Evolutionary conservation across 1,284 basidiomycete genomes (phyloP).

Genomic region (Clitocybe nebularis): DNA sequence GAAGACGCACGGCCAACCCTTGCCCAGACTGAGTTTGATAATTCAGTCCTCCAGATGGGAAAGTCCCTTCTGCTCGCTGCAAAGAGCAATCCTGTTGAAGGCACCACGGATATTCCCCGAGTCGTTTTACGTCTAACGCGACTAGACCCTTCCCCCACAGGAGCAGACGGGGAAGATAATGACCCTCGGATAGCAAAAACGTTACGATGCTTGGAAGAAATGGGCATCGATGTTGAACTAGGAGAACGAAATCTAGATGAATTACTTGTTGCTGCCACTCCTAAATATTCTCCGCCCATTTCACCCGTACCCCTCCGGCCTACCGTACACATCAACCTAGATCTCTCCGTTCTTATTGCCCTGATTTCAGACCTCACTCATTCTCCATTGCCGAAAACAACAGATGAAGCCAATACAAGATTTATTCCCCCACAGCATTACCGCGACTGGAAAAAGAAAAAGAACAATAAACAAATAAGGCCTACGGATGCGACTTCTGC

Average conservation of each 20-base stretch:
- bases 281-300: constrained; percentile 14
- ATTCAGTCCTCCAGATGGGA: constrained; percentile 66
- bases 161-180: constrained; percentile 29
- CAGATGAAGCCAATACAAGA: constrained; percentile 55
- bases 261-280: constrained; percentile 17
- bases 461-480: constrained; percentile 18
- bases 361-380: constrained; percentile 82
- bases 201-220: constrained; percentile 45
- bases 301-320: constrained; percentile 34
- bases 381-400: constrained; percentile 53
- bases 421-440: constrained; percentile 58
- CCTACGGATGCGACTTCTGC: constrained; percentile 3
- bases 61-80: constrained; percentile 61
- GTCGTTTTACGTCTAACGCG: constrained; percentile 70
- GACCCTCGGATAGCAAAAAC: constrained; percentile 64
- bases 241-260: constrained; percentile 48
- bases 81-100: constrained; percentile 40
- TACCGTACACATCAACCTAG: constrained; percentile 65
- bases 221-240: constrained; percentile 66
- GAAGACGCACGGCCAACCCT: constrained; percentile 36
- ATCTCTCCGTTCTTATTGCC: constrained; percentile 79
- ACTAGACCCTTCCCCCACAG: constrained; percentile 40
- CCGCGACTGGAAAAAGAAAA: constrained; percentile 53
- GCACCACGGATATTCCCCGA: constrained; percentile 29
- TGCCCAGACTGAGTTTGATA: constrained; percentile 57